These are phyloP conservation scores for Paramarasmius palmivorus DNA, from an alignment of 1,284 basidiomycete species.

Conservation along the genomic window DNA sequence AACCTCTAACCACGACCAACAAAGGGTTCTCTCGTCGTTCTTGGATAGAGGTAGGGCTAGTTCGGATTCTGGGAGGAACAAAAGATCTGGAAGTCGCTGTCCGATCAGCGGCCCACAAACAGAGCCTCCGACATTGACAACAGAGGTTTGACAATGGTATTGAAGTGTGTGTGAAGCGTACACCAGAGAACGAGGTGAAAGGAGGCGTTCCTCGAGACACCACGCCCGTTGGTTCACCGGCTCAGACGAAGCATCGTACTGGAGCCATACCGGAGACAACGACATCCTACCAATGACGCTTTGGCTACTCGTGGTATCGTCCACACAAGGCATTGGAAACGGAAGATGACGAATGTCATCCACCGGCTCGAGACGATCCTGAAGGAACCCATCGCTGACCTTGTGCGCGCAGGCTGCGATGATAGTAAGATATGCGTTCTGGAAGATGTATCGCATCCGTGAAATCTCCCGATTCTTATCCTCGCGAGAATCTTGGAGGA, in stretches of 20 bases:
- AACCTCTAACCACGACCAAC: too few species aligned
- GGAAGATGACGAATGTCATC: background rate
- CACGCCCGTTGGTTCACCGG: conserved; percentile 1
- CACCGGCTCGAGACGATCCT: background rate
- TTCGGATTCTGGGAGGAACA: too few species aligned
- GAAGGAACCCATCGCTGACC: conserved; percentile 6
- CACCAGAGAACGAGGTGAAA: conserved; percentile 1
- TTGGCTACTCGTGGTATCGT: too few species aligned
- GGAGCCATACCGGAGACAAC: background rate
- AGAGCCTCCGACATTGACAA: too few species aligned
- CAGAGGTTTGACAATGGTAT: conserved; percentile 5
- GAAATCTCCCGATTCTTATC: too few species aligned
- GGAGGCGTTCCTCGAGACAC: conserved; percentile 1
- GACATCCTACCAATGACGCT: background rate
- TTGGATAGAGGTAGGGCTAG: too few species aligned
- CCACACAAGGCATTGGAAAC: background rate
- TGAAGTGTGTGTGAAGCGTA: background rate
- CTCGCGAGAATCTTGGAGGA: conserved; percentile 14
- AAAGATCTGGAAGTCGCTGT: too few species aligned
- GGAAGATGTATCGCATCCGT: conserved; percentile 14
- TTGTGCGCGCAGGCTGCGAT: conserved; percentile 12
- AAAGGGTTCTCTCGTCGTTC: too few species aligned
- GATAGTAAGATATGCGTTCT: conserved; percentile 12
- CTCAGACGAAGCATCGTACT: background rate
- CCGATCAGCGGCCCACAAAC: too few species aligned